Percentiles rank a stretch among this genome's conserved stretches.
These are phyloP conservation scores for Kernera saxatilis DNA, from an alignment of 345 rosid genomes.

Conservation along the genomic window DNA sequence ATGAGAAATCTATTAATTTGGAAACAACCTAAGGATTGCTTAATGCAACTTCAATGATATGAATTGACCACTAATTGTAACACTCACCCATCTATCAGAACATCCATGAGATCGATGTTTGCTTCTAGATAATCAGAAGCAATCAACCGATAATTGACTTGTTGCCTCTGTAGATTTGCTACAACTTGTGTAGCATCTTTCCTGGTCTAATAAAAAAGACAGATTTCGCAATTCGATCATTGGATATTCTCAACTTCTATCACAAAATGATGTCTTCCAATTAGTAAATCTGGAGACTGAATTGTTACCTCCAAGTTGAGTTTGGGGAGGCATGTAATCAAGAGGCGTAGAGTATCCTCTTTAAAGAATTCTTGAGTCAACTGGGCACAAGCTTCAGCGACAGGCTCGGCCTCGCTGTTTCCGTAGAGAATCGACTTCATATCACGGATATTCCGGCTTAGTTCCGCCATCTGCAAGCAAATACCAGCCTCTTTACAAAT, in stretches of 20 bases:
- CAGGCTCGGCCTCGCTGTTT: constrained; percentile 92
- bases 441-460: constrained; percentile 71
- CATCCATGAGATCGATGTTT: constrained; percentile 81
- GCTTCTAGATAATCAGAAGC: constrained; percentile 91
- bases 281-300: not conserved
- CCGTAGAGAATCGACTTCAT: constrained; percentile 89
- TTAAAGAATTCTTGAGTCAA: constrained; percentile 91
- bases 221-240: not conserved
- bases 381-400: constrained; percentile 84
- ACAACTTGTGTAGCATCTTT: constrained; percentile 99
- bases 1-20: not conserved
- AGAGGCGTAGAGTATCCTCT: constrained; percentile 70
- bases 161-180: constrained; percentile 96
- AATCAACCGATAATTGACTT: constrained; percentile 81
- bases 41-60: not conserved
- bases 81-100: constrained; percentile 64
- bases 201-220: constrained; percentile 50
- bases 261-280: not conserved
- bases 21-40: not conserved
- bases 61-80: not conserved
- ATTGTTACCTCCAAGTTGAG: constrained; percentile 77
- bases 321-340: constrained; percentile 74
- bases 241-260: not conserved
- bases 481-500: not conserved
- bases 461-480: constrained; percentile 66